Base-by-base conservation (phyloP, 352 stramenopile species). In the Phytophthora sojae region DNA sequence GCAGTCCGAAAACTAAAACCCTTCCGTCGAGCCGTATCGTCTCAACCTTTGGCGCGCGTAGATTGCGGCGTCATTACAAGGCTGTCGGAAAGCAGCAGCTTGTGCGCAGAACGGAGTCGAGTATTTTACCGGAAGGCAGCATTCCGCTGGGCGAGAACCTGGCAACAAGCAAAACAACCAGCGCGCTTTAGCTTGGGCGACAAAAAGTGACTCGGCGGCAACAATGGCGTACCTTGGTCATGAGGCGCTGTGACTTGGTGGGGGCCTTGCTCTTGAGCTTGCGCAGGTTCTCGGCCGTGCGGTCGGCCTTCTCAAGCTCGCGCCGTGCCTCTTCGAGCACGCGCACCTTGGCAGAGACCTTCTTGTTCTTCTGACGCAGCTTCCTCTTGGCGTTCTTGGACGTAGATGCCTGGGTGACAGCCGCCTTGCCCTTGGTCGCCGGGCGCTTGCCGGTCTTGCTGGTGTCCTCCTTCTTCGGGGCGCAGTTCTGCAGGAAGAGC, bases 401-500 rank as follows among this genome's bases (percentile, higher is more conserved):
- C 57, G 61, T 12, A 4, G 37, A 63, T 2, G 42, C 2, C 4
- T 15, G 63, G 19, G 63, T 49, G 1, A 49, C 12, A 8, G 55
- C 2, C 2, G 44, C 1, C 7, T 57, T 66, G 11, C 17, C 39
- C 23, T 68, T 80, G 3, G 30, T 0, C n/a, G 39, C 37, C 30
- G 60, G 64, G 17, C 49, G 44, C 44, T 68, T 76, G 26, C 37
- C 30, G 3, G 67, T 51, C 44, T 70, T 71, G 44, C n/a, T 65
- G 26, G 62, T 51, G 8, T 61, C 62, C 47, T 59, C 61, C 62
- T 69, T 76, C 3, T 45, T 44, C 6, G 63, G 54, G 26, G 79
- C 71, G 62, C 77, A 85, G 67, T 88, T 83, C 69, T 89, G 78
- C 63, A 93, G 77, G 75, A 93, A 91, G 53, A 90, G 79, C 77